These are phyloP conservation scores for Alloteropsis angusta DNA, from an alignment of 202 grass and related monocot species.

Conservation along the genomic window DNA sequence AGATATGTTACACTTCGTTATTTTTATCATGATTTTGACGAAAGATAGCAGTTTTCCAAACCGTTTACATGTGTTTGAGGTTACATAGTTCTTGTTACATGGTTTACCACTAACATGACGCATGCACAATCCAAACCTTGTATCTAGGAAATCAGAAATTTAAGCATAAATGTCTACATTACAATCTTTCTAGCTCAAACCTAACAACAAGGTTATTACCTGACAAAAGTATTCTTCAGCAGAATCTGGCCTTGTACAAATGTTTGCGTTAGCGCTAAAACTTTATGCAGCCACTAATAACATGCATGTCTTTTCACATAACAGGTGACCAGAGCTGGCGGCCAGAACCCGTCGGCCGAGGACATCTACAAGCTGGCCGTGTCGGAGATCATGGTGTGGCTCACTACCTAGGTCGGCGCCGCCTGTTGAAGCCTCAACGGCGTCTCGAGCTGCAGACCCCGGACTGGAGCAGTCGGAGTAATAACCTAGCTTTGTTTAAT, in stretches of 20 bases:
- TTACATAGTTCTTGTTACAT: background rate
- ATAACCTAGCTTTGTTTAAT: background rate
- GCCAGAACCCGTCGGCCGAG: background rate
- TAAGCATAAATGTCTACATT: background rate
- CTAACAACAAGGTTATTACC: background rate
- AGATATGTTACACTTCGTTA: background rate
- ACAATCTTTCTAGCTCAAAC: background rate
- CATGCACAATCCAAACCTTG: too few species aligned
- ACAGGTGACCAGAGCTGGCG: background rate
- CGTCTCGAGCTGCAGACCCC: background rate
- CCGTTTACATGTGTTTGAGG: background rate
- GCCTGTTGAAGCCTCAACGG: background rate
- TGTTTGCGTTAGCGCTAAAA: background rate
- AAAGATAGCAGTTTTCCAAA: background rate
- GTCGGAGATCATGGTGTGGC: slow-evolving; percentile 63
- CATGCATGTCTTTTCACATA: background rate
- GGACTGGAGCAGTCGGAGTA: too few species aligned
- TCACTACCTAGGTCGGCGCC: background rate
- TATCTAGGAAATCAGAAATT: background rate
- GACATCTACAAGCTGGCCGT: slow-evolving; percentile 48
- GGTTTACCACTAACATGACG: too few species aligned
- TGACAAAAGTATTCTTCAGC: background rate
- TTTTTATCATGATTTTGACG: background rate
- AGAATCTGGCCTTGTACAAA: background rate
- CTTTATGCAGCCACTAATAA: background rate